Evolutionary conservation across 2,329 filamentous ascomycete genomes (phyloP), one percentile per base, ranked within the genome.

Genomic region (Pseudocercospora macadamiae): DNA sequence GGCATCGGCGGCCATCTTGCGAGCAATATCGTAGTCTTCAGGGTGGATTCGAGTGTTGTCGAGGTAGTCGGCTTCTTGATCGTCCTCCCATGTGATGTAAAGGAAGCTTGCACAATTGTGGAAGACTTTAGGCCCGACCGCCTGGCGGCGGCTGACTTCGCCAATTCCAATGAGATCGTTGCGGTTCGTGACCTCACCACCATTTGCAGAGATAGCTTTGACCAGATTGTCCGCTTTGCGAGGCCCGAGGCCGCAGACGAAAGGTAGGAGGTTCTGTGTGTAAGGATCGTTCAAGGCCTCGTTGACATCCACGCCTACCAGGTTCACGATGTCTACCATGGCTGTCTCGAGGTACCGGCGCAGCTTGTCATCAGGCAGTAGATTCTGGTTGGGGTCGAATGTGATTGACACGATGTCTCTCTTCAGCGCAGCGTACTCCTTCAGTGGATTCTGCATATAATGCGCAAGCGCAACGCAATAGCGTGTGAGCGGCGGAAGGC

Each of bases 1-100:
- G 14, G 95, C 95, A 80, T 99, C 95, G 3, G 95, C 95, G 18
- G 95, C 95, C 89, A 99, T 97, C 78, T 99, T 99, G 67, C 93
- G 90, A 49, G 92, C 95, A 62, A 99, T 88, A 67, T 99, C 95
- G 75, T 99, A 99, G 73, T 99, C 95, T 79, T 99, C 95, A 1
- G 95, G 95, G 71, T 99, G 95, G 16, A 99, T 92, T 79, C 95
- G 90, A 47, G 95, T 99, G 72, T 95, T 96, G 76, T 99, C 95
- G 23, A 99, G 82, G 59, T 96, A 96, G 72, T 99, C 95, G 0
- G 93, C 91, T 12, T 89, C 84, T 1, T 88, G 83, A 32, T 64
- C 64, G 32, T 69, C 67, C 91, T 51, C 39, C 12, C 91, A 97
- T 54, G 90, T 87, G 60, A 99, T 90, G 71, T 87, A 96, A 32